Percentiles rank a stretch among this genome's conserved stretches.
These are phyloP conservation scores for Lophiostoma macrostomum DNA, from an alignment of 495 filamentous ascomycete genomes.

Conservation along the genomic window DNA sequence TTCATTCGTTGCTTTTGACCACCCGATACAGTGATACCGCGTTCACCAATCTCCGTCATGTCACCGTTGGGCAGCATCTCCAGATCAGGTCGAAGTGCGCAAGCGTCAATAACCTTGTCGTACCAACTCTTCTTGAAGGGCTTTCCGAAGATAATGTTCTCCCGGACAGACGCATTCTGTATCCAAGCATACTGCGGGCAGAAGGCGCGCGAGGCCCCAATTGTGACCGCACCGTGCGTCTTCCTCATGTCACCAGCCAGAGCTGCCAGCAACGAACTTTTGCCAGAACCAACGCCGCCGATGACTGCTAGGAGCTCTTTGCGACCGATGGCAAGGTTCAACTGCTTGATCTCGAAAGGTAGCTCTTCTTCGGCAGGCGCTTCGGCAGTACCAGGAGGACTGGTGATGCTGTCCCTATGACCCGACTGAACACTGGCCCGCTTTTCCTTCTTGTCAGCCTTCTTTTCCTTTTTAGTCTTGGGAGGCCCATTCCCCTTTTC, in stretches of 20 bases:
- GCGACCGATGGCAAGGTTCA: conserved; percentile 70
- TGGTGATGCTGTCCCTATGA: conserved; percentile 35
- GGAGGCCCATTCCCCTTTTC: conserved; percentile 34
- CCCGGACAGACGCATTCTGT: conserved; percentile 78
- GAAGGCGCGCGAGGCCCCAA: conserved; percentile 78
- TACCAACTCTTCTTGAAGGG: conserved; percentile 68
- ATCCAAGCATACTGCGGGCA: conserved; percentile 99
- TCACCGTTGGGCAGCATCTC: conserved; percentile 75
- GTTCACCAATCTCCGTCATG: conserved; percentile 71
- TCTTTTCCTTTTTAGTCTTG: conserved; percentile 38
- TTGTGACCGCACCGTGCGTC: conserved; percentile 65
- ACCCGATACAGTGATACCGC: conserved; percentile 77
- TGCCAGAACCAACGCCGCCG: conserved; percentile 86
- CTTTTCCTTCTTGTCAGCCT: conserved; percentile 39
- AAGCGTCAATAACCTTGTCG: conserved; percentile 57
- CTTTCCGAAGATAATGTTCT: conserved; percentile 91
- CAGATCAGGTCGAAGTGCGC: conserved; percentile 67
- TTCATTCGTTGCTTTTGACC: conserved; percentile 81
- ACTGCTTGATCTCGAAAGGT: conserved; percentile 75
- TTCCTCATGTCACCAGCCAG: conserved; percentile 92
- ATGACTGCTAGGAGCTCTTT: conserved; percentile 89
- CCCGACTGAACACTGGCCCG: conserved; percentile 34
- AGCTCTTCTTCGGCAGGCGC: conserved; percentile 49
- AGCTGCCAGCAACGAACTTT: conserved; percentile 85
- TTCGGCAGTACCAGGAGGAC: conserved; percentile 52